A percentile compares a stretch with the other conserved stretches of the same genome.
These are phyloP conservation scores for Fusarium annulatum DNA, from an alignment of 2,329 filamentous ascomycete genomes.

Conservation along the genomic window DNA sequence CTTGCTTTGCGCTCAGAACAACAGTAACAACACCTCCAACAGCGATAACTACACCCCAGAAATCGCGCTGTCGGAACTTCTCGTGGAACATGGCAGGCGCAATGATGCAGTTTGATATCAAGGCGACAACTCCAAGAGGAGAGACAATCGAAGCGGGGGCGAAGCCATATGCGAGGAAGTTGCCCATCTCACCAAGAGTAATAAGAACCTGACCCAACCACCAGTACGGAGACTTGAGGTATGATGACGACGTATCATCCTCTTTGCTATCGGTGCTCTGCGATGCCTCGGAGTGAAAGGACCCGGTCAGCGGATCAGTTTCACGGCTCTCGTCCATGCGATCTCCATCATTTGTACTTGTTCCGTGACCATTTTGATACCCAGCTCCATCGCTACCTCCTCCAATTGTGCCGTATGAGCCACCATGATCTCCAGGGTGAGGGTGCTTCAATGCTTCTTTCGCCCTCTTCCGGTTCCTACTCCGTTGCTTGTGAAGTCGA, in stretches of 20 bases:
- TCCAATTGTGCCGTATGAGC: slow-evolving; percentile 52
- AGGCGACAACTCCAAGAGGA: slow-evolving; percentile 93
- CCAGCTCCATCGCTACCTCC: slow-evolving; percentile 35
- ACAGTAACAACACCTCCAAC: slow-evolving; percentile 91
- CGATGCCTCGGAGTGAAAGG: slow-evolving; percentile 56
- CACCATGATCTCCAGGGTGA: slow-evolving; percentile 45
- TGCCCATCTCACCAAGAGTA: slow-evolving; percentile 91
- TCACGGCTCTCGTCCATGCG: slow-evolving; percentile 55
- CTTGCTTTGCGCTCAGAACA: slow-evolving; percentile 88
- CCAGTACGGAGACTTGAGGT: slow-evolving; percentile 94
- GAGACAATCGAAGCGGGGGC: slow-evolving; percentile 98
- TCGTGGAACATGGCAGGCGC: slow-evolving; percentile 95
- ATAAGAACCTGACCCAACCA: slow-evolving; percentile 95
- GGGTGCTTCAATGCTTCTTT: slow-evolving; percentile 64
- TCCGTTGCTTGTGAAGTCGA: slow-evolving; percentile 77
- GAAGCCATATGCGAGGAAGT: slow-evolving; percentile 97
- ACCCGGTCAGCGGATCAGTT: slow-evolving; percentile 63
- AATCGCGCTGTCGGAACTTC: slow-evolving; percentile 84
- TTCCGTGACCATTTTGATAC: slow-evolving; percentile 32
- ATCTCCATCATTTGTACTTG: slow-evolving; percentile 44
- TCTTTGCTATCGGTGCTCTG: slow-evolving; percentile 41
- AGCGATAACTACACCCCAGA: slow-evolving; percentile 88
- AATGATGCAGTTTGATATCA: slow-evolving; percentile 97
- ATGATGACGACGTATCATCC: slow-evolving; percentile 69
- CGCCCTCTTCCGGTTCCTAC: slow-evolving; percentile 65